Evolutionary conservation across 164 flowering plant species (phyloP), one percentile per base, ranked within the genome.

Genomic region (Nymphaea thermarum): DNA sequence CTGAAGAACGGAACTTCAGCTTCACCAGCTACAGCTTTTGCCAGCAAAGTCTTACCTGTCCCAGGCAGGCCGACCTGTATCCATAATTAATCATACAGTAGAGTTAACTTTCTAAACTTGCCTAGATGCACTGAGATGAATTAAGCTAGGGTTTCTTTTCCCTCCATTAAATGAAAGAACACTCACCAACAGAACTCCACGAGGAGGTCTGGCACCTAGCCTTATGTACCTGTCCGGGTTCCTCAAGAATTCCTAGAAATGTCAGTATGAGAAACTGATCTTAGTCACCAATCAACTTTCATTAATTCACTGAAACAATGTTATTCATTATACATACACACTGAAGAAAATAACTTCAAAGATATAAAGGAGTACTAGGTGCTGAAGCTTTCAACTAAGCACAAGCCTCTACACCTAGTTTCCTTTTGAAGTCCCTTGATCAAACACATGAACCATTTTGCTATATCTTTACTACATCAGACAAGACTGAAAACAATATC

Each of bases 11-110:
- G 98, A 43, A 94, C 98, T 47, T 94, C 98, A 71, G 98, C 97
- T 78, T 94, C 98, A 68, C 98, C 98, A 71, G 98, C 97, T 66
- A 91, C 96, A 71, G 98, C 98, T 78, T 94, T 94, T 67, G 98
- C 98, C 67, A 94, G 76, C 76, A 94, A 91, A 72, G 98, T 94
- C 82, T 94, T 94, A 67, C 98, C 99, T 69, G 99, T 94, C 84
- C 99, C 99, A 60, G 99, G 99, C 75, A 87, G 99, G 74, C 99
- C 99, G 62, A 94, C 99, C 99, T 94, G 85, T 69, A 75, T 74
- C 71, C 72, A 67, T 73, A 80, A 60, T 60, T 70, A 51, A 66
- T 44, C 60, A n/a, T 60, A 63, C 66, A 51, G 71, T 72, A 47
- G 66, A 67, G 60, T 57, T 15, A 43, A 66, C 6, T n/a, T 14